Conservation (phyloP, 768 basidiomycete genomes). For the Tephrocybe sp. region DNA sequence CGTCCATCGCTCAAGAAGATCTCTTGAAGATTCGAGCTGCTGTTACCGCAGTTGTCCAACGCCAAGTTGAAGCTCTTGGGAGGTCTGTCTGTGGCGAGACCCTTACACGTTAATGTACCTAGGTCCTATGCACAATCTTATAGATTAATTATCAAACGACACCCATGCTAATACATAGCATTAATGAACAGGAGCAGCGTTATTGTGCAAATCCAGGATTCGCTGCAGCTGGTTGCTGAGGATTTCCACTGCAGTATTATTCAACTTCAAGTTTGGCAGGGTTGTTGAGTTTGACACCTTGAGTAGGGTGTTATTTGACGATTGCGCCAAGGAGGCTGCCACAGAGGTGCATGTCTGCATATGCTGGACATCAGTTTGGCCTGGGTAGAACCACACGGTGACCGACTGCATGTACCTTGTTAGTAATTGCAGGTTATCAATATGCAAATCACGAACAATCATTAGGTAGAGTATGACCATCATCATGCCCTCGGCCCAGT, state of each 20-base stretch:
- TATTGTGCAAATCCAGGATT: conserved; percentile 16
- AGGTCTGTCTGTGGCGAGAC: conserved; percentile 43
- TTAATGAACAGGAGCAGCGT: neutral
- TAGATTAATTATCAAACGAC: conserved; percentile 6
- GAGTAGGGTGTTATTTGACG: conserved; percentile 8
- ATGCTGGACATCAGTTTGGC: conserved; percentile 26
- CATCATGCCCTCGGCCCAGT: conserved; percentile 70
- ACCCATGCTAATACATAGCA: conserved; percentile 1
- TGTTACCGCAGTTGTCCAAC: conserved; percentile 53
- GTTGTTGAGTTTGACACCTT: neutral
- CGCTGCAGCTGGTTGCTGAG: conserved; percentile 17
- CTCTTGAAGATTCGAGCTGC: conserved; percentile 43
- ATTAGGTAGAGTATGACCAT: conserved; percentile 67
- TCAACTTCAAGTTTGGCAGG: neutral
- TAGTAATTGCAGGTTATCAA: neutral
- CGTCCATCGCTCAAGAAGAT: conserved; percentile 17
- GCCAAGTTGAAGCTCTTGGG: conserved; percentile 51
- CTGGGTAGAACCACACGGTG: conserved; percentile 34
- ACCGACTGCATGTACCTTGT: conserved; percentile 16
- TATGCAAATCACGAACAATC: conserved; percentile 36
- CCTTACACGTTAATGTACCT: conserved; percentile 14
- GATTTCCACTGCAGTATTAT: conserved; percentile 1
- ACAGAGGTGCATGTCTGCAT: conserved; percentile 24
- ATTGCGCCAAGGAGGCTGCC: conserved; percentile 6
- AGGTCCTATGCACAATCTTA: neutral